Evolutionary conservation across 2,329 filamentous ascomycete species (phyloP), one percentile per base, ranked within the genome.

Genomic region (Xylaria sp.): DNA sequence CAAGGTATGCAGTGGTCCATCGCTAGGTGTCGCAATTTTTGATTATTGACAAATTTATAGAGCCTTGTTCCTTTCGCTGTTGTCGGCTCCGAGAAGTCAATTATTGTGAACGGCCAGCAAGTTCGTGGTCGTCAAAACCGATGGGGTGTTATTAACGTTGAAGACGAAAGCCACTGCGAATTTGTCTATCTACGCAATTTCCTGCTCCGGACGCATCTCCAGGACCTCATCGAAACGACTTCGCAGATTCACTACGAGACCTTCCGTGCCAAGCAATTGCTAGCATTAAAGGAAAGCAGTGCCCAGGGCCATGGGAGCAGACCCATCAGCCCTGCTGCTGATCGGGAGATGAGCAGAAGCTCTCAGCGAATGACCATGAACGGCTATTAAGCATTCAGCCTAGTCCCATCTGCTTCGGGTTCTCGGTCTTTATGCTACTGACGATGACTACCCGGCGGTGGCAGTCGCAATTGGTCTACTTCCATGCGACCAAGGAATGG

Each of bases 191-290:
- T 99, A 66, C 90, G 95, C 77, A 94, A 99, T 85, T 99, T 99
- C 87, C 87, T 99, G 68, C 96, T 96, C 72, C 92, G 95, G 76
- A 98, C 95, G 67, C 95, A 99, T 80, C 87, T 99, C 60, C 95
- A 99, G 85, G 95, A 99, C 75, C 87, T 99, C 70, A 97, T 99
- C 79, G 95, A 99, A 83, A 99, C 95, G 31, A 99, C 95, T 48
- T 97, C 93, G 71, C 95, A 99, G 84, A 99, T 97, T 80, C 95
- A 99, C 86, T 99, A 99, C 85, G 95, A 99, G 85, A 96, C 93
- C 62, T 99, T 99, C 93, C 93, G 95, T 80, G 93, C 95, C 74
- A 99, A 99, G 89, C 95, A 99, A 81, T 85, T 99, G 73, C 83
- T 99, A 75, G 95, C 95, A 60, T 86, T 99, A 77, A 99, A 98